Conservation (phyloP, 2,329 filamentous ascomycete genomes). For the Sporothrix dimorphospora region DNA sequence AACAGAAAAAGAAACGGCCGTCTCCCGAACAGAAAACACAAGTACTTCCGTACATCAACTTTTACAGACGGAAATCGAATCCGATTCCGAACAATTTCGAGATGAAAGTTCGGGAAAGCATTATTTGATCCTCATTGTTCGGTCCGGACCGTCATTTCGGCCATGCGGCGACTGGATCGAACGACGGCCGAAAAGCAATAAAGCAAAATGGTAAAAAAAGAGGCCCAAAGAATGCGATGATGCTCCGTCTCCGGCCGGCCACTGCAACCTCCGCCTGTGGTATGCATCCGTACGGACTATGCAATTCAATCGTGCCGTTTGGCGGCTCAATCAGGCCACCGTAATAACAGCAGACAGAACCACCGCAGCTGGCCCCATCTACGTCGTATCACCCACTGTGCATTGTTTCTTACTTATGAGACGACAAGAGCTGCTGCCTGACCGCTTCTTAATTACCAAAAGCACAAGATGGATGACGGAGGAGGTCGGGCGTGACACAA, state of each 20-base stretch:
- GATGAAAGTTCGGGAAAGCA: not conserved
- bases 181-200: not conserved
- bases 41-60: no score
- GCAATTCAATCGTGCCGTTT: not conserved
- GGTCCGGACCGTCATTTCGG: not conserved
- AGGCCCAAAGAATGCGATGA: no score
- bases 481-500: not conserved
- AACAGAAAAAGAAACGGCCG: not conserved
- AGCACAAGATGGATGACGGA: not conserved
- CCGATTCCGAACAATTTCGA: conserved; percentile 10
- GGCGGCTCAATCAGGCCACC: not conserved
- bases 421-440: not conserved
- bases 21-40: not conserved
- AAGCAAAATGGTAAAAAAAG: not conserved
- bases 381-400: not conserved
- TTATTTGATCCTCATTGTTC: not conserved
- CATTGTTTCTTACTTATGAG: not conserved
- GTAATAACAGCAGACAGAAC: not conserved
- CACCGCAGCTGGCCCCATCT: not conserved
- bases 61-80: conserved; percentile 2
- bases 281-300: not conserved
- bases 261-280: not conserved
- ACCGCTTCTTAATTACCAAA: conserved; percentile 19
- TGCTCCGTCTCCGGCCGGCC: not conserved
- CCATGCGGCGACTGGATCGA: not conserved